phyloP scores from a whole-genome alignment of 2,329 filamentous ascomycete species.

The Fusarium sp. region DNA sequence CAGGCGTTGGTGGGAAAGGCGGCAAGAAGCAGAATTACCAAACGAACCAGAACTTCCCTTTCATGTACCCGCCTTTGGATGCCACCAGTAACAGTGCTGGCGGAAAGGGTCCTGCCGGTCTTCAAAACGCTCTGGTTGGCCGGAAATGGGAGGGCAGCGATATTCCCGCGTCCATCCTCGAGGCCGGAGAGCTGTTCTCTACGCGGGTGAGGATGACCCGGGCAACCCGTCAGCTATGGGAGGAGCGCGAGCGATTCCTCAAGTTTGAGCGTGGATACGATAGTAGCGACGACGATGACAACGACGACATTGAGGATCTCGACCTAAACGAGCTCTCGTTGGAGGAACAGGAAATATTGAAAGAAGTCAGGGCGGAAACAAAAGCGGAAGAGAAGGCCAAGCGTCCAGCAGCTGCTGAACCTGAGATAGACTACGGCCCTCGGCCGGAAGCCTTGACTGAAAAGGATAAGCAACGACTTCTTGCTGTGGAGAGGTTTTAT shows the following conservation, averaged over 20 bases:
- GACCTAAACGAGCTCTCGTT: constrained; percentile 58
- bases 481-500: constrained; percentile 86
- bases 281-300: constrained; percentile 57
- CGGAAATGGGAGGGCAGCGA: constrained; percentile 94
- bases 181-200: constrained; percentile 93
- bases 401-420: constrained; percentile 32
- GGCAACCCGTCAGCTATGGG: constrained; percentile 93
- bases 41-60: constrained; percentile 98
- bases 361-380: constrained; percentile 54
- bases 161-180: constrained; percentile 92
- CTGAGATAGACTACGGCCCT: constrained; percentile 60
- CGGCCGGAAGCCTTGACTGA: constrained; percentile 59
- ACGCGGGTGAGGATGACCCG: constrained; percentile 90
- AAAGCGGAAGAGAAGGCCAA: constrained; percentile 43
- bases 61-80: constrained; percentile 95
- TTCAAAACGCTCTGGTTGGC: constrained; percentile 84
- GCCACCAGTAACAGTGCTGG: constrained; percentile 89
- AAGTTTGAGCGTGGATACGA: constrained; percentile 94
- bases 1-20: constrained; percentile 86
- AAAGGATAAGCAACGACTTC: constrained; percentile 73
- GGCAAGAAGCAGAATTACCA: constrained; percentile 99
- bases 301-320: constrained; percentile 60
- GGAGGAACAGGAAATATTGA: constrained; percentile 55
- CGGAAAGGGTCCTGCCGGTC: constrained; percentile 84
- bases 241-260: constrained; percentile 90